phyloP scores from a whole-genome alignment of 306 rosid genomes.

The Ochetophila trinervis region DNA sequence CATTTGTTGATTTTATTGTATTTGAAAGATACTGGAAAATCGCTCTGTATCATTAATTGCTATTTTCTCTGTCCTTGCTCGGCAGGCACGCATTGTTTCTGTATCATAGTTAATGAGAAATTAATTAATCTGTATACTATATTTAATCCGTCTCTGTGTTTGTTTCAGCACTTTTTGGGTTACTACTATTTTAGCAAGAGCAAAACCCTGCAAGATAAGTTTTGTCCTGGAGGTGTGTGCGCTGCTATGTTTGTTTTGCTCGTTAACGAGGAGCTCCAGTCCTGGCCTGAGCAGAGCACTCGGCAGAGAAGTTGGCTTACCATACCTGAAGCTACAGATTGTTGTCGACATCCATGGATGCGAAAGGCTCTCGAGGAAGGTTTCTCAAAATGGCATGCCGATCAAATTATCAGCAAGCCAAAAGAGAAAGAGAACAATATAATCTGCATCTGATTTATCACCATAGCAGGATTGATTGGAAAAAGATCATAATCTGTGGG shows the following conservation, averaged over 20 bases:
- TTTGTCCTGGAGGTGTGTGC: constrained; percentile 36
- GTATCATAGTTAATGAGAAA: too few species aligned
- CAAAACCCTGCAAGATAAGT: constrained; percentile 40
- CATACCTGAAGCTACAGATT: constrained; percentile 26
- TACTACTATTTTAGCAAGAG: constrained; percentile 34
- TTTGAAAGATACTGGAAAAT: too few species aligned
- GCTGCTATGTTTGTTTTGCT: constrained; percentile 42
- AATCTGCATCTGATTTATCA: constrained; percentile 8
- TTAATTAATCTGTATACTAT: not conserved
- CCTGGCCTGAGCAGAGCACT: constrained; percentile 43
- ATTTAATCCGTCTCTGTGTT: not conserved
- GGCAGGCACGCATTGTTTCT: too few species aligned
- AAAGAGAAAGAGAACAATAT: constrained; percentile 14
- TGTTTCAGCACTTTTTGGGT: constrained; percentile 35
- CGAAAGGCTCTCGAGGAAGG: constrained; percentile 31
- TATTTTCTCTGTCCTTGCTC: too few species aligned
- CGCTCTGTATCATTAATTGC: too few species aligned
- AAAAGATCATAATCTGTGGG: not conserved
- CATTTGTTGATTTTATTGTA: too few species aligned
- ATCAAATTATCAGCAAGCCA: constrained; percentile 3
- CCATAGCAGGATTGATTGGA: constrained; percentile 11
- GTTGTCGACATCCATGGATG: constrained; percentile 43
- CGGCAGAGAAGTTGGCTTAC: constrained; percentile 44
- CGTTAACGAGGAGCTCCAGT: constrained; percentile 40
- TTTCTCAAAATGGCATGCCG: constrained; percentile 33